A percentile compares a stretch with the other conserved stretches of the same genome.
These are phyloP conservation scores for Cyclocybe cylindracea DNA, from an alignment of 768 basidiomycete genomes.

Conservation along the genomic window DNA sequence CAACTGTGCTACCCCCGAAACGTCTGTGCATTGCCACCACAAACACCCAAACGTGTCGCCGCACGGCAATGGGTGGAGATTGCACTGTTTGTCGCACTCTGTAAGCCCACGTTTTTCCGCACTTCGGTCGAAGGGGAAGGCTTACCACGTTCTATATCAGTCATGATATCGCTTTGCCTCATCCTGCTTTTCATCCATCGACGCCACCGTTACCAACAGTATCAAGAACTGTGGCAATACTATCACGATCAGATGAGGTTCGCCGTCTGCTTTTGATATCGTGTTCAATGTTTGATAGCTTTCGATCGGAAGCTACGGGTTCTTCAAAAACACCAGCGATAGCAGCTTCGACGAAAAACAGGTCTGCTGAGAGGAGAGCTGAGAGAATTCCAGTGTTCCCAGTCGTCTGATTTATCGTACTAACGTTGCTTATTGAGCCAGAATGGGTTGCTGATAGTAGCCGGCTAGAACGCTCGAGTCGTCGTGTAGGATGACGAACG, in stretches of 20 bases:
- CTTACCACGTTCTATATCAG: conserved; percentile 21
- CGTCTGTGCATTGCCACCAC: conserved; percentile 9
- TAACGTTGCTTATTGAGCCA: too few species aligned
- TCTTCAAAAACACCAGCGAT: not conserved
- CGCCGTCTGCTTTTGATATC: not conserved
- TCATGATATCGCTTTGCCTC: conserved; percentile 35
- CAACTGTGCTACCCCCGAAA: conserved; percentile 8
- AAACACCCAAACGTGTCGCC: conserved; percentile 36
- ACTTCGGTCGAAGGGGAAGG: not conserved
- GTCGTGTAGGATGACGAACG: too few species aligned
- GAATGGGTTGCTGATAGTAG: too few species aligned
- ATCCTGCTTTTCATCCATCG: conserved; percentile 42
- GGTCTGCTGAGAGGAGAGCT: too few species aligned
- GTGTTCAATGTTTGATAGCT: not conserved
- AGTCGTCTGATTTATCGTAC: too few species aligned
- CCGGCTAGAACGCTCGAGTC: too few species aligned
- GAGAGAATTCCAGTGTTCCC: too few species aligned
- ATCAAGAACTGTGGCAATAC: conserved; percentile 46
- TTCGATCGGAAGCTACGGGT: not conserved
- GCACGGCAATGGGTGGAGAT: conserved; percentile 47
- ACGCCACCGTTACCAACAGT: conserved; percentile 36
- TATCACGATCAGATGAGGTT: conserved; percentile 50
- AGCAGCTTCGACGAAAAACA: not conserved
- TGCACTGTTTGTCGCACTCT: conserved; percentile 33
- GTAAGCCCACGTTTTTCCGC: conserved; percentile 25